These are phyloP conservation scores for Endocarpon pusillum DNA, from an alignment of 495 filamentous ascomycete genomes.

Conservation along the genomic window DNA sequence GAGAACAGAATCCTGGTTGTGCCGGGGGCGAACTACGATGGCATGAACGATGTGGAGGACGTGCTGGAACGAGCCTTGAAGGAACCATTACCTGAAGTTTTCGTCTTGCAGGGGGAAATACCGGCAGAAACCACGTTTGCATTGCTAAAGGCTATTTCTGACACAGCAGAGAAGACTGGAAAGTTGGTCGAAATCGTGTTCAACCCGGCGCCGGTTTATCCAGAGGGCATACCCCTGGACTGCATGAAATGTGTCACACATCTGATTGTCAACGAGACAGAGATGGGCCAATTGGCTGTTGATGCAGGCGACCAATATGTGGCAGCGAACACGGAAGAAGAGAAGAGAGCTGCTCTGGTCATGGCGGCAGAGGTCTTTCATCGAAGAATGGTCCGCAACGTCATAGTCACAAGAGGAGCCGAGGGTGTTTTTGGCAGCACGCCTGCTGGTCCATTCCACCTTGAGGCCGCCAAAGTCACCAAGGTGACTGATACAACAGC, in stretches of 20 bases:
- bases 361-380: conserved; percentile 43
- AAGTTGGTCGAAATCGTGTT: conserved; percentile 41
- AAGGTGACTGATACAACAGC: conserved; percentile 85
- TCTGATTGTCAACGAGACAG: conserved; percentile 80
- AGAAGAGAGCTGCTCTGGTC: conserved; percentile 29
- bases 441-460: conserved; percentile 20
- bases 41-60: conserved; percentile 24
- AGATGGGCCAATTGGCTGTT: conserved; percentile 54
- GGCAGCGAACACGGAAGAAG: conserved; percentile 20
- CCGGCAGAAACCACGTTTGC: conserved; percentile 53
- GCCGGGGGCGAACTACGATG: conserved; percentile 59
- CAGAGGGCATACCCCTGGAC: conserved; percentile 40
- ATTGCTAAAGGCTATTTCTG: conserved; percentile 30
- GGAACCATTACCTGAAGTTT: conserved; percentile 36
- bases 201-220: conserved; percentile 72
- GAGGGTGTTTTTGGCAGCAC: conserved; percentile 18
- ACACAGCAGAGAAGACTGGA: conserved; percentile 27
- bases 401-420: conserved; percentile 66
- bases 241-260: conserved; percentile 55
- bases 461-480: conserved; percentile 37
- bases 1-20: conserved; percentile 78
- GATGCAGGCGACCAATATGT: conserved; percentile 20
- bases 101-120: conserved; percentile 83
- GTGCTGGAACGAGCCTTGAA: conserved; percentile 23
- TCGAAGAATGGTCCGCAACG: conserved; percentile 47